Evolutionary conservation across 2,329 filamentous ascomycete species (phyloP).

Genomic region (Phaeosphaeria sp.): DNA sequence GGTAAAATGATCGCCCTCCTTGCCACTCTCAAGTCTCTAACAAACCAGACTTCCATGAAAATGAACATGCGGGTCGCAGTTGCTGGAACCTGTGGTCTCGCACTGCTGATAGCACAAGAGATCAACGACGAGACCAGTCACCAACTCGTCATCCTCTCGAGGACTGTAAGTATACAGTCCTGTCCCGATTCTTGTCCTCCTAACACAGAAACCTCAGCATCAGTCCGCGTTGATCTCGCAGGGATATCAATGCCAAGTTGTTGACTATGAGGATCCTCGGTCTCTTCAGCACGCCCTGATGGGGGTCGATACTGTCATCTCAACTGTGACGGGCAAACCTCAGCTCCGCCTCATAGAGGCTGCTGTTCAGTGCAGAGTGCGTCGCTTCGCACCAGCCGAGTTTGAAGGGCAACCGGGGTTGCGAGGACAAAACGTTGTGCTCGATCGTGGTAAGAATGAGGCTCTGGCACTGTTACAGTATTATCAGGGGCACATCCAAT

Average conservation of each 20-base stretch:
- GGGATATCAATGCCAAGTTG: constrained; percentile 70
- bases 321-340: constrained; percentile 70
- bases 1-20: constrained; percentile 3
- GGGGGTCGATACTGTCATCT: constrained; percentile 77
- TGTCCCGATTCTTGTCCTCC: neutral
- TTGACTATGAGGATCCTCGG: constrained; percentile 69
- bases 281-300: constrained; percentile 70
- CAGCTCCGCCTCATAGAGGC: constrained; percentile 78
- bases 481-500: constrained; percentile 66
- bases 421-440: constrained; percentile 63
- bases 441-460: constrained; percentile 67
- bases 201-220: constrained; percentile 49
- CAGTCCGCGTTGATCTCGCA: constrained; percentile 62
- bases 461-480: constrained; percentile 65
- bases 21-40: neutral
- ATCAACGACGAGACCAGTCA: constrained; percentile 69
- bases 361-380: constrained; percentile 68
- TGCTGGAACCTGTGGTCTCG: constrained; percentile 67
- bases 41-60: constrained; percentile 13
- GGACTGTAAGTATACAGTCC: constrained; percentile 58
- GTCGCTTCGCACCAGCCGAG: constrained; percentile 76
- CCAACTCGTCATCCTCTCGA: constrained; percentile 73
- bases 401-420: constrained; percentile 71
- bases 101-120: constrained; percentile 64
- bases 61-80: constrained; percentile 67